Evolutionary conservation across 495 filamentous ascomycete genomes (phyloP).

Genomic region (Neurospora sp.): DNA sequence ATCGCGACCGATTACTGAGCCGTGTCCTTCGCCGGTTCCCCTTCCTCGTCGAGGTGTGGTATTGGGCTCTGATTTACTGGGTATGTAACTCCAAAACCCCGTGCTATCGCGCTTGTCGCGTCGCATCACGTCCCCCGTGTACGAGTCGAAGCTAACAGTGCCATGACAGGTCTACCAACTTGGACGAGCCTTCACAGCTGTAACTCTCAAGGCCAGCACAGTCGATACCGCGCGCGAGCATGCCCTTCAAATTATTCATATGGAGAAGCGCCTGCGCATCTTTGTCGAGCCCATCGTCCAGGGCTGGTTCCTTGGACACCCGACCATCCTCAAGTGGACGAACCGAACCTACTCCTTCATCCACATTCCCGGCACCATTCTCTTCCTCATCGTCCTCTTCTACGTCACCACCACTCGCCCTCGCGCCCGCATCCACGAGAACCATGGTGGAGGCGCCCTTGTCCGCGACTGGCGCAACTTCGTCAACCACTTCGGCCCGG

Average conservation of each 20-base stretch:
- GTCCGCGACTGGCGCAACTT: slow-evolving; percentile 39
- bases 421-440: slow-evolving; percentile 24
- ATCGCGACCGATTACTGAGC: slow-evolving; percentile 21
- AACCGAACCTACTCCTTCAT: slow-evolving; percentile 73
- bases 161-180: slow-evolving; percentile 21
- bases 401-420: slow-evolving; percentile 51
- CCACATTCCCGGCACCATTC: slow-evolving; percentile 70
- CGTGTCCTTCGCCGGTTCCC: slow-evolving; percentile 57
- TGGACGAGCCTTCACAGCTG: slow-evolving; percentile 40
- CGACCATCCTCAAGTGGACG: slow-evolving; percentile 22
- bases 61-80: slow-evolving; percentile 64
- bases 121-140: neutral
- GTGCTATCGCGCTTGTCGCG: neutral
- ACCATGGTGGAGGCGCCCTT: slow-evolving; percentile 17
- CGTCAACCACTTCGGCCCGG: slow-evolving; percentile 17
- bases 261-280: slow-evolving; percentile 54
- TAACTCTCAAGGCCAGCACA: slow-evolving; percentile 47
- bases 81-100: slow-evolving; percentile 41
- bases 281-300: slow-evolving; percentile 54
- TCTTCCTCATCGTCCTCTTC: slow-evolving; percentile 56
- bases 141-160: neutral
- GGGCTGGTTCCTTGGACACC: slow-evolving; percentile 37
- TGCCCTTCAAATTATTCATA: slow-evolving; percentile 49
- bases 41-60: slow-evolving; percentile 72
- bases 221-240: slow-evolving; percentile 32